Conservation (phyloP, 768 basidiomycete species). For the Xanthoconium stramineum region DNA sequence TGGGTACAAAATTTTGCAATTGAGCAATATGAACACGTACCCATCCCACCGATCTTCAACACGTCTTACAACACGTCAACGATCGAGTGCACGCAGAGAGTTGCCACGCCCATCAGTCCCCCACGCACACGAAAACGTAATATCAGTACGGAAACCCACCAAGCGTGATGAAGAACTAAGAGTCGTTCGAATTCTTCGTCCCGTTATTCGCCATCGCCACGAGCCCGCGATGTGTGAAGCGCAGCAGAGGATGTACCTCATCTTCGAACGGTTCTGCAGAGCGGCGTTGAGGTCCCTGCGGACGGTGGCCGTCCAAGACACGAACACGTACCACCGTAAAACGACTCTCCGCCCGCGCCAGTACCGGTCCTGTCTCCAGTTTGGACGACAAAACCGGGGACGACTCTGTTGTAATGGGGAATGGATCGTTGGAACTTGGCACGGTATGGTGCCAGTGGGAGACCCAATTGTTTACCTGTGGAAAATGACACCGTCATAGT, state of each 20-base stretch:
- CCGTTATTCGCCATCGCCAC: conserved; percentile 95
- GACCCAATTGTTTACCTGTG: conserved; percentile 58
- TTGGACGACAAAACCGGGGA: conserved; percentile 90
- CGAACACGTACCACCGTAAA: conserved; percentile 74
- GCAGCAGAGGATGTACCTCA: conserved; percentile 89
- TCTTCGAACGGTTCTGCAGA: conserved; percentile 83
- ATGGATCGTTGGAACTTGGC: not conserved
- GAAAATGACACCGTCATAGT: conserved; percentile 95
- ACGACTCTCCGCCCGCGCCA: conserved; percentile 89
- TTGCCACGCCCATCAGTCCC: not conserved
- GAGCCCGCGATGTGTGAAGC: conserved; percentile 85
- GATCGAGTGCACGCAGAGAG: too few species aligned
- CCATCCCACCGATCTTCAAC: conserved; percentile 86
- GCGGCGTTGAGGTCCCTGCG: not conserved
- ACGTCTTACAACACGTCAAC: conserved; percentile 54
- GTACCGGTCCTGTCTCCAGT: conserved; percentile 92
- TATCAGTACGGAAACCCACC: conserved; percentile 42
- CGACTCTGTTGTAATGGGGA: conserved; percentile 46
- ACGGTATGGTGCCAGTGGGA: not conserved
- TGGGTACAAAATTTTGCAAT: not conserved
- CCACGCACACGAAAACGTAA: too few species aligned
- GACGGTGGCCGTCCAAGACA: not conserved
- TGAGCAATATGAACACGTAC: conserved; percentile 44
- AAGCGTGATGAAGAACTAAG: conserved; percentile 93
- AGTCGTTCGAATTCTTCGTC: conserved; percentile 83